These are phyloP conservation scores for Trypanosoma scelopori DNA, from an alignment of 208 protist genomes.

Conservation along the genomic window DNA sequence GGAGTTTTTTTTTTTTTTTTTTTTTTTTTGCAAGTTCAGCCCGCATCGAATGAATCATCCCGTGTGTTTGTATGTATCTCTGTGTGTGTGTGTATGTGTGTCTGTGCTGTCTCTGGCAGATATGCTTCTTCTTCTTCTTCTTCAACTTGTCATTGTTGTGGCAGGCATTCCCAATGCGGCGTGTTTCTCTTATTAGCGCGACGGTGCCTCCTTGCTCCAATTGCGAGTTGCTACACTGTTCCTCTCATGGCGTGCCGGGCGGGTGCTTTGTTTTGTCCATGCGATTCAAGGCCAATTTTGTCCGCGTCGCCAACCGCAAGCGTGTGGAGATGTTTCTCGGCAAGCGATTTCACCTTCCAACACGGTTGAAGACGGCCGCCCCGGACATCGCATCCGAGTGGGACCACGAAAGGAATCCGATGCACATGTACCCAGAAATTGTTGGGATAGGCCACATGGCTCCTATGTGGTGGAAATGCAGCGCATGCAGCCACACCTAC, in stretches of 20 bases:
- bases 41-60: too few relatives aligned
- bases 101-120: not conserved
- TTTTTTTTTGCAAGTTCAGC: too few relatives aligned
- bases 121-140: not conserved
- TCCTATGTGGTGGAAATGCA: conserved; percentile 81
- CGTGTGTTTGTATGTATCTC: not conserved
- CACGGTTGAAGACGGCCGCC: conserved; percentile 77
- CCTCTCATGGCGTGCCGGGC: not conserved
- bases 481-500: conserved; percentile 48
- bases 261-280: not conserved
- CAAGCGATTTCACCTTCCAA: conserved; percentile 82
- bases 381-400: conserved; percentile 89
- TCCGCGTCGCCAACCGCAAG: conserved; percentile 83
- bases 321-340: conserved; percentile 84
- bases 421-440: conserved; percentile 85
- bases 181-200: not conserved
- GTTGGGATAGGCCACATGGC: conserved; percentile 77
- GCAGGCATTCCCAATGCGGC: not conserved
- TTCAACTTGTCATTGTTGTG: not conserved
- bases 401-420: conserved; percentile 81
- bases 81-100: not conserved
- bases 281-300: conserved; percentile 35
- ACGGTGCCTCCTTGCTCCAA: conserved; percentile 7
- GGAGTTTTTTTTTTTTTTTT: too few relatives aligned
- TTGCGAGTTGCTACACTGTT: not conserved